phyloP scores from a whole-genome alignment of 2,329 filamentous ascomycete species.

The Aureobasidium sp. region DNA sequence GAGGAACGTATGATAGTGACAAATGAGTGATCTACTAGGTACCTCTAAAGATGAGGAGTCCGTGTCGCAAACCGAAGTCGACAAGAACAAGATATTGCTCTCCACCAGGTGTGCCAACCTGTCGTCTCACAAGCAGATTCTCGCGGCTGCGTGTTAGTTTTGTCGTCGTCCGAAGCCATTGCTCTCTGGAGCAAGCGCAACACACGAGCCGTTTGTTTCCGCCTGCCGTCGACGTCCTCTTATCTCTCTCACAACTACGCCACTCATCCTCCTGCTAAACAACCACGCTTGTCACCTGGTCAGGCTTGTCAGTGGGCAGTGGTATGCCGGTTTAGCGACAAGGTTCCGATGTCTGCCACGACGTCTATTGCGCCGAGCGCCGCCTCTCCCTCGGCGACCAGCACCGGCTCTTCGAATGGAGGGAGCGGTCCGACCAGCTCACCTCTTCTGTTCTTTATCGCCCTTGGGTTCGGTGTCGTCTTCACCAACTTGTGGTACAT shows the following conservation, averaged over 20 bases:
- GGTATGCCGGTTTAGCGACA: constrained; percentile 5
- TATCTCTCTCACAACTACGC: background rate
- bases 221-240: background rate
- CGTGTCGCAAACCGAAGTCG: background rate
- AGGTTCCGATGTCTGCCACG: constrained; percentile 8
- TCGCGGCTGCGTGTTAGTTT: background rate
- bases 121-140: background rate
- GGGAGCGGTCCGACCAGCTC: constrained; percentile 54
- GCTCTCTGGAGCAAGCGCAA: background rate
- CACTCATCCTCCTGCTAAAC: background rate
- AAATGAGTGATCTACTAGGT: too few relatives aligned
- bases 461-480: constrained; percentile 91
- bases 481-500: constrained; percentile 97
- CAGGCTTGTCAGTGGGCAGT: background rate
- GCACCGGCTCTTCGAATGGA: constrained; percentile 21
- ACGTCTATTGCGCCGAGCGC: constrained; percentile 5
- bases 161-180: background rate
- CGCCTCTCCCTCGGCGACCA: constrained; percentile 18
- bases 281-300: background rate
- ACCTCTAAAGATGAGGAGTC: too few relatives aligned
- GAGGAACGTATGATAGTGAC: too few relatives aligned
- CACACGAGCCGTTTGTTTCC: background rate
- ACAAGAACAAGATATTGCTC: background rate
- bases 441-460: constrained; percentile 84
- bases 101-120: background rate